phyloP scores from a whole-genome alignment of 352 stramenopile species.

The Phytophthora palmivora region DNA sequence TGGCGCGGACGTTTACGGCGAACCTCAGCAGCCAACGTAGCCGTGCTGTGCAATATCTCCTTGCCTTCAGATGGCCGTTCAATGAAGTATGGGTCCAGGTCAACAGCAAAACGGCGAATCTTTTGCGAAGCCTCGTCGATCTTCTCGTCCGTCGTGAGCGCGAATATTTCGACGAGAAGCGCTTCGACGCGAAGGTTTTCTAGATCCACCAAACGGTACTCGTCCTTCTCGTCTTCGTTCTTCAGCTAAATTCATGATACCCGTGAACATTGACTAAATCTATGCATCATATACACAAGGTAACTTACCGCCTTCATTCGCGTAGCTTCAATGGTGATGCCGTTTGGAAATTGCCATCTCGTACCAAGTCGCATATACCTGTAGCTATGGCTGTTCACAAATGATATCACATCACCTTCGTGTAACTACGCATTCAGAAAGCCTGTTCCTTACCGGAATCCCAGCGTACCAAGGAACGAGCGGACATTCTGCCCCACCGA shows the following conservation, averaged over 20 bases:
- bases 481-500: conserved; percentile 86
- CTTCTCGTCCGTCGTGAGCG: conserved; percentile 86
- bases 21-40: conserved; percentile 79
- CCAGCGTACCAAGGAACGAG: conserved; percentile 73
- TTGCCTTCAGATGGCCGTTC: conserved; percentile 86
- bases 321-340: conserved; percentile 85
- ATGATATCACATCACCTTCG: too few relatives aligned
- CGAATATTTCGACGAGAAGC: conserved; percentile 86
- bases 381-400: conserved; percentile 69
- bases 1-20: conserved; percentile 75
- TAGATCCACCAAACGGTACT: conserved; percentile 84
- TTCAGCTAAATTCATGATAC: conserved; percentile 48
- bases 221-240: conserved; percentile 85
- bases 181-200: conserved; percentile 87
- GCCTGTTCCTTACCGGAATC: conserved; percentile 65
- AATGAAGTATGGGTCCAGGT: conserved; percentile 88
- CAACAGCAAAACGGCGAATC: conserved; percentile 81
- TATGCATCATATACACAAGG: background rate
- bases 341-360: conserved; percentile 84
- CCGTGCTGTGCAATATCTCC: conserved; percentile 85
- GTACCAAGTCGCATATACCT: conserved; percentile 86
- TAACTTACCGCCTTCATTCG: conserved; percentile 83
- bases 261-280: background rate
- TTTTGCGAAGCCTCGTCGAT: conserved; percentile 87
- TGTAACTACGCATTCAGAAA: background rate